Evolutionary conservation across 805 yeast species (phyloP).

Genomic region (Saccharomycopsis capsularis): DNA sequence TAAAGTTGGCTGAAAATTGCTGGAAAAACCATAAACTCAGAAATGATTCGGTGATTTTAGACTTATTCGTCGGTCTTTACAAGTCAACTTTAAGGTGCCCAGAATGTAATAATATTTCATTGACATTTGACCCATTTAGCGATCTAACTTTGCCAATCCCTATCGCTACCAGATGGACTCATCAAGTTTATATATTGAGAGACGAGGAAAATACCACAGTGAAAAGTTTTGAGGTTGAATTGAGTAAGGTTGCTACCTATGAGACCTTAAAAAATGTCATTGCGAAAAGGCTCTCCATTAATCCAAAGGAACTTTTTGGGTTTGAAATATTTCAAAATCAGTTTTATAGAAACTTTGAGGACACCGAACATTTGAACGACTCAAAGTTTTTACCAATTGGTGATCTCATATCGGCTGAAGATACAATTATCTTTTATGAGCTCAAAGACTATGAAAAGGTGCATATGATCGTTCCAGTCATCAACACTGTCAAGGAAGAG

Average conservation of each 20-base stretch:
- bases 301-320: conserved; percentile 33
- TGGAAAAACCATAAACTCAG: conserved; percentile 77
- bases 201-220: conserved; percentile 46
- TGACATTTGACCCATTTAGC: conserved; percentile 91
- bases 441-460: conserved; percentile 29
- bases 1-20: conserved; percentile 60
- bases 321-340: conserved; percentile 61
- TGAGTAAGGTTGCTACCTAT: conserved; percentile 57
- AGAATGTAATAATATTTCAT: conserved; percentile 64
- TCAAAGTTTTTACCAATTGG: conserved; percentile 52
- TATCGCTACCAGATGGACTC: conserved; percentile 62
- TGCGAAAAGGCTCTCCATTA: conserved; percentile 34
- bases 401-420: conserved; percentile 57
- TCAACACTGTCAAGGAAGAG: conserved; percentile 33
- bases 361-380: conserved; percentile 43
- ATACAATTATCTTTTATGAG: conserved; percentile 62
- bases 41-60: conserved; percentile 79
- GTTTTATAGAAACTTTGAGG: conserved; percentile 64
- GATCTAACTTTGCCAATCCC: conserved; percentile 90
- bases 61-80: conserved; percentile 84
- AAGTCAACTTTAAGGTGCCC: conserved; percentile 90
- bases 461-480: conserved; percentile 55
- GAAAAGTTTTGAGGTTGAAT: conserved; percentile 58
- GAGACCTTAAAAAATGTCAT: conserved; percentile 57
- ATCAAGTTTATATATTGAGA: conserved; percentile 48